These are phyloP conservation scores for Calonectria crousiana DNA, from an alignment of 2,329 filamentous ascomycete genomes.

Conservation along the genomic window DNA sequence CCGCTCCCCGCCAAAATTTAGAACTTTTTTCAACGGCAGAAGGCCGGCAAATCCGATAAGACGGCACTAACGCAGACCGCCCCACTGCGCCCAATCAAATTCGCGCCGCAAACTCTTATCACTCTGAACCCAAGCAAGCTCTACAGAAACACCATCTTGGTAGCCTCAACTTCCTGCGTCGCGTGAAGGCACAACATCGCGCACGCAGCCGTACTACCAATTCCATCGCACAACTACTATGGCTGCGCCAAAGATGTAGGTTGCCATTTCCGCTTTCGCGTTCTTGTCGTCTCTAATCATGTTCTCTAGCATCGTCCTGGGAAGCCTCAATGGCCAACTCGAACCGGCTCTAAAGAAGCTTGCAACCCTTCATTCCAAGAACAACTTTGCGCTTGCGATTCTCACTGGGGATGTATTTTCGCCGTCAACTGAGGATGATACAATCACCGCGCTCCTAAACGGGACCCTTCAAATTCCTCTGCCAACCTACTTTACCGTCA, in stretches of 20 bases:
- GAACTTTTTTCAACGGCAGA: constrained; percentile 50
- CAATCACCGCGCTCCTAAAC: constrained; percentile 73
- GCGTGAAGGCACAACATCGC: constrained; percentile 26
- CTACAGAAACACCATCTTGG: constrained; percentile 5
- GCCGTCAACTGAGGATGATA: constrained; percentile 67
- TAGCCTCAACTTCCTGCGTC: constrained; percentile 13
- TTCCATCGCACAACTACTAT: constrained; percentile 46
- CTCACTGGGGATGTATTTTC: constrained; percentile 87
- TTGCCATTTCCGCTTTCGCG: not conserved
- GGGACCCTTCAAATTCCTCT: constrained; percentile 82
- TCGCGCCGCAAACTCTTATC: constrained; percentile 51
- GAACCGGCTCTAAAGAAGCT: constrained; percentile 84
- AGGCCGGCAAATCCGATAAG: constrained; percentile 53
- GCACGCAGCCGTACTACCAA: constrained; percentile 25
- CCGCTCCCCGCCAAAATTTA: constrained; percentile 46
- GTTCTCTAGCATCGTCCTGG: constrained; percentile 77
- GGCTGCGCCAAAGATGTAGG: constrained; percentile 64
- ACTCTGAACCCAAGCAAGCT: not conserved
- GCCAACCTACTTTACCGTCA: constrained; percentile 92
- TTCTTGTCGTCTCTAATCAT: constrained; percentile 20
- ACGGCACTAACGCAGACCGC: constrained; percentile 17
- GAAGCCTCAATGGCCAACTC: constrained; percentile 84
- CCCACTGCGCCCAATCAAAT: constrained; percentile 47
- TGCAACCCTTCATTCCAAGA: constrained; percentile 83
- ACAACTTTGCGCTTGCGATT: constrained; percentile 88